Base-by-base conservation (phyloP, 2,329 filamentous ascomycete species). In the Pseudodiploospora longispora region DNA sequence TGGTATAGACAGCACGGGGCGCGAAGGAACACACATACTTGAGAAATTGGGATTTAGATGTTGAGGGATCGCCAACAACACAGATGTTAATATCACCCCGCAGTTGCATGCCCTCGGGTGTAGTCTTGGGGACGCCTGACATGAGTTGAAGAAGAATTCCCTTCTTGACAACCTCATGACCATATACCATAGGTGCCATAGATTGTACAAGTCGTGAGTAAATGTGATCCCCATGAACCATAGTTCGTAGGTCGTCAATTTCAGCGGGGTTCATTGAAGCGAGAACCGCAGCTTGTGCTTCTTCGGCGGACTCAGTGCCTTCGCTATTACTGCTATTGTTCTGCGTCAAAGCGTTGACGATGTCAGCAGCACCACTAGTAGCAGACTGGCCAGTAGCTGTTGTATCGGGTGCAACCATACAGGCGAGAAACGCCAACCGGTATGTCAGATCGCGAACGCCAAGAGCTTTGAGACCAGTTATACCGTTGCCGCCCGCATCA, bases 1-100 rank as follows among this genome's bases (percentile, higher is more conserved):
- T 96, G 27, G 93, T 98, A 66, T 98, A 98, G 38, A 98, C 90
- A 10, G 93, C 89, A 35, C 93, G 85, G 27, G 93, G 93, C n/a
- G 95, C 82, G 61, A 98, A 90, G 28, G 87, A 93, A 72, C 90
- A 95, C 51, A 98, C 85, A 59, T 98, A 98, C 70, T 97, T 97
- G 56, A 98, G 71, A 65, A 98, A 98, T 57, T 98, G 93, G 30
- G 90, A 96, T 65, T 98, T 98, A 52, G 88, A 95, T 2, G 93
- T 98, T 8, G 87, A 95, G 1, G 93, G 93, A 60, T 98, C 93
- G 48, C 93, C 93, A 47, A 98, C 93, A 54, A 98, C 87, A 66
- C 93, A 98, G 50, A 98, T 95, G 68, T 98, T 98, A 72, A 98
- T 90, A 60, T 98, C 93, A 54, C 93, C 93, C 76, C 93, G 83